A percentile compares a stretch with the other conserved stretches of the same genome.
Evolutionary conservation across 805 yeast species (phyloP).

Genomic region (Ogataea nitratoaversa): DNA sequence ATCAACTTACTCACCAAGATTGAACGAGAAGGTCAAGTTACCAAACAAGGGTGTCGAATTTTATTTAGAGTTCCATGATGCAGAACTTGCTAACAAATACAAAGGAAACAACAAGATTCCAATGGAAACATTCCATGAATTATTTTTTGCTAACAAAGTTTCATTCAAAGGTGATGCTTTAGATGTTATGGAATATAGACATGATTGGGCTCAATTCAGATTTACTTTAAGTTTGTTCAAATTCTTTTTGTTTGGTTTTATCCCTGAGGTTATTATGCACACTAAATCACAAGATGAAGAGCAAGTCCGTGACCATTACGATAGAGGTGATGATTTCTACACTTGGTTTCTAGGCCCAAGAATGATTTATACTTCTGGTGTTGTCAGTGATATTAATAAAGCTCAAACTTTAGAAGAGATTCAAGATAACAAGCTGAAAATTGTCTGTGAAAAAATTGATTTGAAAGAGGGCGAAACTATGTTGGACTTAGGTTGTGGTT

Average conservation of each 20-base stretch:
- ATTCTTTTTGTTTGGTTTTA: slow-evolving; percentile 80
- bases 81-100: slow-evolving; percentile 62
- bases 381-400: slow-evolving; percentile 62
- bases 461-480: slow-evolving; percentile 67
- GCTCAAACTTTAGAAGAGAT: slow-evolving; percentile 75
- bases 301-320: slow-evolving; percentile 93
- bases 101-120: slow-evolving; percentile 76
- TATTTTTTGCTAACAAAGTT: slow-evolving; percentile 79
- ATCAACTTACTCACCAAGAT: slow-evolving; percentile 74
- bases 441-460: slow-evolving; percentile 83
- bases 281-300: slow-evolving; percentile 93
- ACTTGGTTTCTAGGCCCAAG: slow-evolving; percentile 92
- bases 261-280: slow-evolving; percentile 90
- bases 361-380: slow-evolving; percentile 90
- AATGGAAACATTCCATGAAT: slow-evolving; percentile 87
- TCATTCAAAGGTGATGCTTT: slow-evolving; percentile 83
- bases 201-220: slow-evolving; percentile 83
- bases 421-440: slow-evolving; percentile 86
- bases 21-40: slow-evolving; percentile 69
- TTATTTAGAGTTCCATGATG: slow-evolving; percentile 79
- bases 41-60: slow-evolving; percentile 77
- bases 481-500: slow-evolving; percentile 90
- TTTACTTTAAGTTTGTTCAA: slow-evolving; percentile 75
- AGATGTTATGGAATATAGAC: slow-evolving; percentile 80
- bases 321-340: slow-evolving; percentile 94